A percentile compares a stretch with the other conserved stretches of the same genome.
Conservation (phyloP, 2,329 filamentous ascomycete genomes). For the Hypoxylon sp. region DNA sequence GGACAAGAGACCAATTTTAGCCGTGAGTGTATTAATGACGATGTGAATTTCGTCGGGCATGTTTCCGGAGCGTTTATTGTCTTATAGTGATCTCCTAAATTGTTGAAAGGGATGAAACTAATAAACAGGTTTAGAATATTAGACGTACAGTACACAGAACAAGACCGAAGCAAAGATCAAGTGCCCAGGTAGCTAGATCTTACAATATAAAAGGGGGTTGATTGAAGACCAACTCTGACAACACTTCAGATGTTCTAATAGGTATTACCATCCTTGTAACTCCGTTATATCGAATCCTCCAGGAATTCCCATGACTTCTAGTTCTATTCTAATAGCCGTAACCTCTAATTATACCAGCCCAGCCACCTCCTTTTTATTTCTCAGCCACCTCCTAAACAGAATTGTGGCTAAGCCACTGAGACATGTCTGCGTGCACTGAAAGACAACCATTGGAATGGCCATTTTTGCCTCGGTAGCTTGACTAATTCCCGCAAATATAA, state of each 20-base stretch:
- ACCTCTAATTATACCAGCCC: background rate
- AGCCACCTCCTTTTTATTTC: background rate
- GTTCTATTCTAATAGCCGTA: background rate
- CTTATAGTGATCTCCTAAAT: too few relatives aligned
- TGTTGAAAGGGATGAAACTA: too few relatives aligned
- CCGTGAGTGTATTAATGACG: too few relatives aligned
- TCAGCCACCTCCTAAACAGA: background rate
- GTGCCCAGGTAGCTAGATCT: background rate
- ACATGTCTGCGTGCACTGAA: background rate
- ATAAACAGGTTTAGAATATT: too few relatives aligned
- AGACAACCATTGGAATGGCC: background rate
- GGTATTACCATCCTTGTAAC: background rate
- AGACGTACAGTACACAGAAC: too few relatives aligned
- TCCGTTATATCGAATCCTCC: background rate
- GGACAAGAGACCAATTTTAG: too few relatives aligned
- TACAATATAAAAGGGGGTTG: background rate
- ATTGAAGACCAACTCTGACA: background rate
- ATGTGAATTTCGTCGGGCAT: too few relatives aligned
- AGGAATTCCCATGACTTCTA: background rate
- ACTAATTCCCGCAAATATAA: background rate
- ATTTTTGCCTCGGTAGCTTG: background rate
- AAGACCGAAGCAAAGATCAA: too few relatives aligned
- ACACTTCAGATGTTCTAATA: background rate
- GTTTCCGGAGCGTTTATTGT: too few relatives aligned
- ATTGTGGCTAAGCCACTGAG: background rate